Evolutionary conservation across 2,329 filamentous ascomycete species (phyloP).

Genomic region (Periconia sp.): DNA sequence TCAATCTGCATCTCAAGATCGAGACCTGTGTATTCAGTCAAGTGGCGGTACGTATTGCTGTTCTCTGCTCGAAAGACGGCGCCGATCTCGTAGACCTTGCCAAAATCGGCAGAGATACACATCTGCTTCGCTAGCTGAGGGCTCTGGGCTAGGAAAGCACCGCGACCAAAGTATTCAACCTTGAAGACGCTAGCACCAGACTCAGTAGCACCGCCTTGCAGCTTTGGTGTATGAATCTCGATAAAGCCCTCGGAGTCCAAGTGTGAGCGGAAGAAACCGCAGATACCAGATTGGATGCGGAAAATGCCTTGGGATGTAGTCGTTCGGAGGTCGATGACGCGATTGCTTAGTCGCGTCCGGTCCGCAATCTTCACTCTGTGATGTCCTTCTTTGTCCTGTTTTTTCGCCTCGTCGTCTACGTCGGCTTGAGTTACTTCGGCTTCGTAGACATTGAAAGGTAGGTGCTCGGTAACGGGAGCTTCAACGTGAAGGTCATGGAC

Average conservation of each 20-base stretch:
- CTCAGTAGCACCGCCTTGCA: conserved; percentile 89
- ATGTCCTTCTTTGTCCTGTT: conserved; percentile 62
- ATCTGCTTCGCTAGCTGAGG: conserved; percentile 94
- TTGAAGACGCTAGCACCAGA: conserved; percentile 91
- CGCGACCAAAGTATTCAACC: conserved; percentile 87
- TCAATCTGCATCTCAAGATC: conserved; percentile 94
- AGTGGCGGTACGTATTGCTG: conserved; percentile 90
- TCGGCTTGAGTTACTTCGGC: conserved; percentile 67
- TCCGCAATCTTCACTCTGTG: conserved; percentile 69
- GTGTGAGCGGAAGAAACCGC: conserved; percentile 77
- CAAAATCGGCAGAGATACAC: conserved; percentile 87
- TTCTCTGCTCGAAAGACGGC: conserved; percentile 94
- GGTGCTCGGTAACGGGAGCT: conserved; percentile 64
- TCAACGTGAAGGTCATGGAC: conserved; percentile 71
- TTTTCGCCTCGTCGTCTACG: conserved; percentile 57
- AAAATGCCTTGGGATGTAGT: conserved; percentile 86
- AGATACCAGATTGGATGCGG: conserved; percentile 81
- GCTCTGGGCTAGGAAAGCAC: conserved; percentile 88
- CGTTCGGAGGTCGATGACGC: conserved; percentile 85
- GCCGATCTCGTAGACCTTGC: conserved; percentile 86
- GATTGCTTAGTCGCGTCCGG: conserved; percentile 75
- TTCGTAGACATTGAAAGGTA: conserved; percentile 74
- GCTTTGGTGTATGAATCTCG: conserved; percentile 92
- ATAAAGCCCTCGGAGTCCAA: conserved; percentile 81
- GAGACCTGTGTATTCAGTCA: conserved; percentile 93